Base-by-base conservation (phyloP, 1,284 basidiomycete genomes). In the Mycosarcoma maydis region DNA sequence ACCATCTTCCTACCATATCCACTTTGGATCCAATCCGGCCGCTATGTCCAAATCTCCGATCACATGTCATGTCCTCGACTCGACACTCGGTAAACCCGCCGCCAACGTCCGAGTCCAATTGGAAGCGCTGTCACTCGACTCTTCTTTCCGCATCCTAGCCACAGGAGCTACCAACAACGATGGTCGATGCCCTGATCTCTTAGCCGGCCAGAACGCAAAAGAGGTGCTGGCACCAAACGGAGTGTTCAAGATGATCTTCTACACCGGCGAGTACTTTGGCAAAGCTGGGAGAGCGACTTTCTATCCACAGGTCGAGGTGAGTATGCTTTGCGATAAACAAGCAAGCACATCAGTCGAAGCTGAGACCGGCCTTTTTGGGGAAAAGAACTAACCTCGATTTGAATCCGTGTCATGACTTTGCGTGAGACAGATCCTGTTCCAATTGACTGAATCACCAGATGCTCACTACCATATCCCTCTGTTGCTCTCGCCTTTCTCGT, bases 31-130 rank as follows among this genome's bases (percentile, higher is more conserved):
- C n/a, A n/a, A n/a, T 16, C 4, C 3, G 29, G 10, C 37, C 17
- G 49, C 3, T 33, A 69, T 69, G 66, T 58, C 71, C 8, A 71
- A 66, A 47, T 75, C 73, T 13, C 90, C 91, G 1, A 90, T 95
- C 61, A 95, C 93, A 32, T 94, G 93, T 81, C 92, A 95, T 73
- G 92, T 95, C 13, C 88, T 95, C 57, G 92, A 95, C 79, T 88
- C 90, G 3, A 90, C 91, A 2, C 84, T 87, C 5, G 93, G 92
- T 33, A 90, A 87, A 77, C 92, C 93, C 11, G 93, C 90, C n/a
- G 57, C 52, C 26, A 48, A 50, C 27, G 51, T 67, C 17, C 55
- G 57, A 13, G 64, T 72, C n/a, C 62, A 60, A 48, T 45, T 70
- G 22, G 62, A 67, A 54, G 56, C 57, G 7, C 57, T 61, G 2